Evolutionary conservation across 179 eudicot species (phyloP).

Genomic region (Beta corolliflora): DNA sequence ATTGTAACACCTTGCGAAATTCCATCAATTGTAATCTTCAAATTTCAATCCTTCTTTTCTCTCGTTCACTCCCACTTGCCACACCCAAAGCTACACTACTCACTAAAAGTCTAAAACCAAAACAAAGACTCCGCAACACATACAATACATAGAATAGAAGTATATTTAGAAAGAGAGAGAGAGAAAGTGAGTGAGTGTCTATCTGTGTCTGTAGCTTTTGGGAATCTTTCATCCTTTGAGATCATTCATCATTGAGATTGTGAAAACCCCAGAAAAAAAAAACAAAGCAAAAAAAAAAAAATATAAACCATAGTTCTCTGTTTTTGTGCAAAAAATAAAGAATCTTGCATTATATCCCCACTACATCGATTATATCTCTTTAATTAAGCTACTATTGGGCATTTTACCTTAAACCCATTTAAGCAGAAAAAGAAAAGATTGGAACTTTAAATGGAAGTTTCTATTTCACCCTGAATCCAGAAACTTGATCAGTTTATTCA

Average conservation of each 20-base stretch:
- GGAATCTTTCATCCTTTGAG: conserved; percentile 22
- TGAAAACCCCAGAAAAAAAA: conserved; percentile 24
- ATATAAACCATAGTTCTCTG: conserved; percentile 4
- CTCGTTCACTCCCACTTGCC: too few relatives aligned
- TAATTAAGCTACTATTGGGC: conserved; percentile 9
- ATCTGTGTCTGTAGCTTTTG: conserved; percentile 11
- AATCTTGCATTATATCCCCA: neutral
- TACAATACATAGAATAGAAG: too few relatives aligned
- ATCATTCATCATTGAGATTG: conserved; percentile 27
- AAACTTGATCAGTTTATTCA: conserved; percentile 18
- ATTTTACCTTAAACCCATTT: conserved; percentile 9
- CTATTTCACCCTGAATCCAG: neutral
- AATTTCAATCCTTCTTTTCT: too few relatives aligned
- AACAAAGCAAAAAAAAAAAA: neutral
- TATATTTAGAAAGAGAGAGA: neutral
- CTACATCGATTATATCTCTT: neutral
- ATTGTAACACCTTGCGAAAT: too few relatives aligned
- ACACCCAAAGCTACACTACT: neutral
- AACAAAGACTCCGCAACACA: neutral
- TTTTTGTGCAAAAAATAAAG: neutral
- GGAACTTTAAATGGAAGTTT: conserved; percentile 15
- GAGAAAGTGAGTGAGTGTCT: neutral
- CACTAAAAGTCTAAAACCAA: neutral
- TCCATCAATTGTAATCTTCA: too few relatives aligned
- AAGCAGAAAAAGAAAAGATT: neutral